These are phyloP conservation scores for Acacia acuminata DNA, from an alignment of 306 rosid genomes.

Conservation along the genomic window DNA sequence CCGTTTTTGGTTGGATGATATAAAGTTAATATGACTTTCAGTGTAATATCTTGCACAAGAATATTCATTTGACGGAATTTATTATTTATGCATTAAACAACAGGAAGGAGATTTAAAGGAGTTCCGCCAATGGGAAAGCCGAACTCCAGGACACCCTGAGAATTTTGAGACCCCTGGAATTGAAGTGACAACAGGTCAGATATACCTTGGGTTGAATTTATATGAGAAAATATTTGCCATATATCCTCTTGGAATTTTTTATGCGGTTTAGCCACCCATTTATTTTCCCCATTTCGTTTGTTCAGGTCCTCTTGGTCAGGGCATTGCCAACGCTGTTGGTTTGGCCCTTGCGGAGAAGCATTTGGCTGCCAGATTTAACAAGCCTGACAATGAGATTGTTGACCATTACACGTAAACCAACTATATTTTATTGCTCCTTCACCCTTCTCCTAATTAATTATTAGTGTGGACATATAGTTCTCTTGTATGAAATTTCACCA, in stretches of 20 bases:
- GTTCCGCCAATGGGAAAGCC: constrained; percentile 95
- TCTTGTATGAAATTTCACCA: constrained; percentile 13
- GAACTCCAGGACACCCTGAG: constrained; percentile 97
- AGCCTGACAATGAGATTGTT: constrained; percentile 83
- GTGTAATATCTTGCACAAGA: background rate
- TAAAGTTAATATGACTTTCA: background rate
- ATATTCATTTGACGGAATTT: background rate
- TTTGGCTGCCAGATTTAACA: constrained; percentile 94
- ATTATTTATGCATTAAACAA: constrained; percentile 25
- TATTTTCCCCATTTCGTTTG: background rate
- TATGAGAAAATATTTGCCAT: background rate
- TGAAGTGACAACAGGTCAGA: constrained; percentile 96
- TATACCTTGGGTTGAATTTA: constrained; percentile 3
- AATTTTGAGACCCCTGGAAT: constrained; percentile 91
- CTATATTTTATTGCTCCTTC: constrained; percentile 3
- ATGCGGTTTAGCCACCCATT: constrained; percentile 11
- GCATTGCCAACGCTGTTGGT: constrained; percentile 97
- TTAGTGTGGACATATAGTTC: background rate
- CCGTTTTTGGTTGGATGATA: background rate
- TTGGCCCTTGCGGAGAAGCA: constrained; percentile 98
- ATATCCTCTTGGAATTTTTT: background rate
- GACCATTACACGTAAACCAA: constrained; percentile 90
- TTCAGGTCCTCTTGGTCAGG: constrained; percentile 98
- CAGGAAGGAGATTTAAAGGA: constrained; percentile 86
- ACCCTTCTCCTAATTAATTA: background rate